Base-by-base conservation (phyloP, 192 early-diverging fungal genomes). In the Helicostylum pulchrum region DNA sequence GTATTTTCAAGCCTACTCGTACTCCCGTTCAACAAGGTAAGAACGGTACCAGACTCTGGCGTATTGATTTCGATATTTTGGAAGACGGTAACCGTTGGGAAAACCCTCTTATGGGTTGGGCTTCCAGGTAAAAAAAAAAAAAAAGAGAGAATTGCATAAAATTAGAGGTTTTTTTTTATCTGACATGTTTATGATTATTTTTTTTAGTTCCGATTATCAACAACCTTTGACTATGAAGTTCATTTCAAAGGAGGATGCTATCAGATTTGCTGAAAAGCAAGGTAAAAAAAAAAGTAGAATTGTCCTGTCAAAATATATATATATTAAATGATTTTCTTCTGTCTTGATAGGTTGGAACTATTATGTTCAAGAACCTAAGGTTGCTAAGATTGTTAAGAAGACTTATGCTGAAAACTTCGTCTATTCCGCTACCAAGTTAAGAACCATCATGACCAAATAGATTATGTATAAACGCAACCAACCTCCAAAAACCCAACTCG, bases 41-140 rank as follows among this genome's bases (percentile, higher is more conserved):
- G 50, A 84, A 88, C 55, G 82, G 87, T 61, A 87, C 88, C 39
- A 81, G 88, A 62, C 73, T 84, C 61, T 99, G 96, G 96, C 83
- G 84, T 43, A 76, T 99, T 44, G 92, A 95, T 72, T 99, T 96
- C 76, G 94, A 99, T 73, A 85, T 81, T 26, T 72, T 87, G 46
- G 81, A 85, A 50, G 76, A 81, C 46, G 82, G 89, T 62, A 89
- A 88, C 69, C 86, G 90, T 51, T 99, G 94, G 92, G 88, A 91
- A 61, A 99, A 99, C 76, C 87, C 83, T 48, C 66, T 97, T 52
- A 97, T 99, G 85, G 94, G 96, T 21, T 99, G 96, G 96, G 80
- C 86, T 43, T 83, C 77, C 64, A 90, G 86, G 87, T 90, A 81
- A 70, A 65, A n/a, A 17, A 81, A 70, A 65, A n/a, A 17, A 21